Evolutionary conservation across 1,284 basidiomycete species (phyloP).

Genomic region (Melanopsichium pennsylvanicum): DNA sequence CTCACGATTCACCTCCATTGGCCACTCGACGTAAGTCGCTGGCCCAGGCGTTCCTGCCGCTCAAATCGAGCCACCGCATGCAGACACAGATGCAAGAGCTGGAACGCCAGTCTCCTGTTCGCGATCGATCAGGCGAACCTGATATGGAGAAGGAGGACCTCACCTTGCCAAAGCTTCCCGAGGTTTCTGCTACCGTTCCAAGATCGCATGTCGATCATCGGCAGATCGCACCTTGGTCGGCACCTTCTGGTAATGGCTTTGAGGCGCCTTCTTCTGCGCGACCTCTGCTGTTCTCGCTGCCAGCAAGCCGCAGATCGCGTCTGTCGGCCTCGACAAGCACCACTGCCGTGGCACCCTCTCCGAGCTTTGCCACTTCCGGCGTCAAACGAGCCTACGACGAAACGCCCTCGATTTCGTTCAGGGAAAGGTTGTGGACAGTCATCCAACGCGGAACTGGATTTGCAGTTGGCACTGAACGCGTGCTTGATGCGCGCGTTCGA

Average conservation of each 20-base stretch:
- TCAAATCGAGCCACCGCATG: conserved; percentile 16
- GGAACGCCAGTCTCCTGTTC: conserved; percentile 1
- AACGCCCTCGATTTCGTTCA: not conserved
- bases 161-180: conserved; percentile 3
- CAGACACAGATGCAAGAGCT: conserved; percentile 11
- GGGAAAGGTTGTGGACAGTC: conserved; percentile 20
- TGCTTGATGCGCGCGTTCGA: conserved; percentile 44
- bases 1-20: conserved; percentile 11
- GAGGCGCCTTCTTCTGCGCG: conserved; percentile 6
- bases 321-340: conserved; percentile 24
- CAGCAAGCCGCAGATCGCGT: conserved; percentile 16
- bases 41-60: conserved; percentile 11
- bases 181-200: not conserved
- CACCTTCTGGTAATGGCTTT: conserved; percentile 1
- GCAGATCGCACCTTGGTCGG: conserved; percentile 28
- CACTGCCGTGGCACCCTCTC: conserved; percentile 6
- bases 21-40: conserved; percentile 13
- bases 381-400: conserved; percentile 21
- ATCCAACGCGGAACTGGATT: conserved; percentile 46
- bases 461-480: conserved; percentile 44
- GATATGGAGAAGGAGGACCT: conserved; percentile 5
- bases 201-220: conserved; percentile 9
- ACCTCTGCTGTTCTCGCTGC: conserved; percentile 20
- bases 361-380: not conserved
- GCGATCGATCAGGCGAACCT: conserved; percentile 1